Evolutionary conservation across 1,139 yeast genomes (phyloP).

Genomic region (Debaryomyces subglobosus): DNA sequence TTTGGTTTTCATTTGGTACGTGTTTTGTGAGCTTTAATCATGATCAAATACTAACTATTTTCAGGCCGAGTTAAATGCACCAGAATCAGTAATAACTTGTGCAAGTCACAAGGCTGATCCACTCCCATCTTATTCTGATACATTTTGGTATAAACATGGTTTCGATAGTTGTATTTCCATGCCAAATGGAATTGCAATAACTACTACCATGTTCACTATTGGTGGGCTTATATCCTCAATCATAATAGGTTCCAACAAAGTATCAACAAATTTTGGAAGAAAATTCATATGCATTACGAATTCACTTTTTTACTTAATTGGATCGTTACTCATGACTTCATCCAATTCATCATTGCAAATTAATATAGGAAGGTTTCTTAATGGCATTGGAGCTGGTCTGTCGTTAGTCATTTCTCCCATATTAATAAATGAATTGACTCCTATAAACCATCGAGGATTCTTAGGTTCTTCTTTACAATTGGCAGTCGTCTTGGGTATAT

Average conservation of each 20-base stretch:
- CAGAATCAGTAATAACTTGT: constrained; percentile 64
- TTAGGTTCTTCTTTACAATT: constrained; percentile 42
- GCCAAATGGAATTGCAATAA: constrained; percentile 25
- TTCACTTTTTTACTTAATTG: constrained; percentile 28
- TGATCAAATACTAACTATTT: neutral
- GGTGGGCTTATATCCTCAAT: constrained; percentile 41
- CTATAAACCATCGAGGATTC: constrained; percentile 41
- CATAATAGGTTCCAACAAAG: constrained; percentile 31
- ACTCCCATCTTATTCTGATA: constrained; percentile 23
- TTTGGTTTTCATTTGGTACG: constrained; percentile 77
- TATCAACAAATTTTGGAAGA: constrained; percentile 32
- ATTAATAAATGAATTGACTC: constrained; percentile 41
- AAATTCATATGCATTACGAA: constrained; percentile 26
- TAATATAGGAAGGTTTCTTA: constrained; percentile 33
- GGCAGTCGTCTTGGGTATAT: constrained; percentile 40
- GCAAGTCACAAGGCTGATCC: constrained; percentile 26
- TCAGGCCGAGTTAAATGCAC: constrained; percentile 79
- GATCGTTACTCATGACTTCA: constrained; percentile 31
- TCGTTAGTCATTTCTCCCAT: constrained; percentile 43
- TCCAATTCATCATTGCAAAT: constrained; percentile 24
- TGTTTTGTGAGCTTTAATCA: neutral
- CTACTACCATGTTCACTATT: constrained; percentile 41
- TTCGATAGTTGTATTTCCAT: constrained; percentile 35
- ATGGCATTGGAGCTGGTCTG: constrained; percentile 44
- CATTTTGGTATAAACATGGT: constrained; percentile 31